Percentiles rank a stretch among this genome's conserved stretches.
phyloP scores from a whole-genome alignment of 2,329 filamentous ascomycete species.

The Penicillium palitans region DNA sequence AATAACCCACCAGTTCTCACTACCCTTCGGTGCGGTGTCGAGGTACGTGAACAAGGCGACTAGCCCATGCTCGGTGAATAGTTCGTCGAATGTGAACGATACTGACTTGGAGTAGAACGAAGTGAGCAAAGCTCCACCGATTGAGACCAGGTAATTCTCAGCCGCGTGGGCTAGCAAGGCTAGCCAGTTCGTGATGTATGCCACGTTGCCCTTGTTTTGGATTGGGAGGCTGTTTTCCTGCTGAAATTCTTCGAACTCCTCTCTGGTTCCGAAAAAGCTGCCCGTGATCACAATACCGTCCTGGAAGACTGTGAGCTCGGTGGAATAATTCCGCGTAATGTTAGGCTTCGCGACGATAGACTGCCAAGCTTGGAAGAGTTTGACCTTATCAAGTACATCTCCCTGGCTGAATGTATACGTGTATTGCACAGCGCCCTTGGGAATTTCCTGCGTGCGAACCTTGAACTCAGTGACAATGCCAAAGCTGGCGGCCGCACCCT shows the following conservation, averaged over 20 bases:
- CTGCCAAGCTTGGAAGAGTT: conserved; percentile 60
- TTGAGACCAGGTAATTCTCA: conserved; percentile 27
- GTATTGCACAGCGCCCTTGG: conserved; percentile 57
- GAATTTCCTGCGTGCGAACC: conserved; percentile 39
- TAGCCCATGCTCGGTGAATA: conserved; percentile 50
- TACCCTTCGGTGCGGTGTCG: conserved; percentile 51
- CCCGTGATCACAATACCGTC: conserved; percentile 59
- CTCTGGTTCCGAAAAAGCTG: conserved; percentile 61
- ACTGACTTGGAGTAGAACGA: conserved; percentile 61
- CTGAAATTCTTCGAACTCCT: conserved; percentile 53
- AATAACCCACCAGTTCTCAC: conserved; percentile 60
- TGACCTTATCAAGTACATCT: conserved; percentile 50
- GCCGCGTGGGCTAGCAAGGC: conserved; percentile 29
- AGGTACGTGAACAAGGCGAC: conserved; percentile 57
- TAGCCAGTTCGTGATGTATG: conserved; percentile 33
- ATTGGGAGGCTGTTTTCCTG: conserved; percentile 30
- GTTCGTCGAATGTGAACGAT: conserved; percentile 52
- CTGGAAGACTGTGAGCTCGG: conserved; percentile 57
- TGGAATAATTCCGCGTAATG: conserved; percentile 60
- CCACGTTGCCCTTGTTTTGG: conserved; percentile 20
- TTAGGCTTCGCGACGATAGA: conserved; percentile 54
- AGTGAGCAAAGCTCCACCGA: conserved; percentile 44
- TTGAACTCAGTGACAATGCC: conserved; percentile 43
- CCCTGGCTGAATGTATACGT: conserved; percentile 56
- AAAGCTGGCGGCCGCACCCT: conserved; percentile 41